phyloP scores from a whole-genome alignment of 306 rosid genomes.

The Castanea sativa region DNA sequence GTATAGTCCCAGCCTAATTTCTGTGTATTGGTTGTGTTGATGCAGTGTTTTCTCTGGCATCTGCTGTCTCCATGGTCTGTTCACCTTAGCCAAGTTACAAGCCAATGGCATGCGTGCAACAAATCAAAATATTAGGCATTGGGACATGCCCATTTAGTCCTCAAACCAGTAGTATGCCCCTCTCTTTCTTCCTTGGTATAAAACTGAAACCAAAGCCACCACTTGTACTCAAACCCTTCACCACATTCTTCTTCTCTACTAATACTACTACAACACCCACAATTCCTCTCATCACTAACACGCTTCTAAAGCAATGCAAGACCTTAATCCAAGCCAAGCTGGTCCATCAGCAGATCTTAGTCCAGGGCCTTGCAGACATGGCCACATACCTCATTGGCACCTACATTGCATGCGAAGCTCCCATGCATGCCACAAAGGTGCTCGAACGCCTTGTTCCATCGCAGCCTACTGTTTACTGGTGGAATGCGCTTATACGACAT shows the following conservation, averaged over 20 bases:
- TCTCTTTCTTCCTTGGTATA: not conserved
- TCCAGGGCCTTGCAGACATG: conserved; percentile 30
- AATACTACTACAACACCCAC: conserved; percentile 12
- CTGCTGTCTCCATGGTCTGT: too few relatives aligned
- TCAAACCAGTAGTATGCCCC: not conserved
- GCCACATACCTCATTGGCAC: conserved; percentile 36
- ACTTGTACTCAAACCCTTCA: not conserved
- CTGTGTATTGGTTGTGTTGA: too few relatives aligned
- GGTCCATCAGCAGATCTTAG: conserved; percentile 46
- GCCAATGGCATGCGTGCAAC: too few relatives aligned
- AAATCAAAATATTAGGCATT: too few relatives aligned
- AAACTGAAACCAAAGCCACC: conserved; percentile 10
- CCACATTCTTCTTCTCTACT: conserved; percentile 10
- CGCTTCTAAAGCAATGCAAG: conserved; percentile 40
- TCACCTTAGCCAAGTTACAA: too few relatives aligned
- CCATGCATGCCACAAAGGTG: conserved; percentile 32
- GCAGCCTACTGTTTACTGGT: conserved; percentile 51
- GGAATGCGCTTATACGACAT: conserved; percentile 65
- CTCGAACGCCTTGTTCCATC: conserved; percentile 50
- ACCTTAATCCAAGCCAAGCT: conserved; percentile 40
- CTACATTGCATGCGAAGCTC: conserved; percentile 47
- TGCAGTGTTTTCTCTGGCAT: too few relatives aligned
- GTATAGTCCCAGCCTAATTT: too few relatives aligned
- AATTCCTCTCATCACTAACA: conserved; percentile 2
- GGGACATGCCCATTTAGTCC: too few relatives aligned